These are phyloP conservation scores for Dendryphion nanum DNA, from an alignment of 2,329 filamentous ascomycete species.

Conservation along the genomic window DNA sequence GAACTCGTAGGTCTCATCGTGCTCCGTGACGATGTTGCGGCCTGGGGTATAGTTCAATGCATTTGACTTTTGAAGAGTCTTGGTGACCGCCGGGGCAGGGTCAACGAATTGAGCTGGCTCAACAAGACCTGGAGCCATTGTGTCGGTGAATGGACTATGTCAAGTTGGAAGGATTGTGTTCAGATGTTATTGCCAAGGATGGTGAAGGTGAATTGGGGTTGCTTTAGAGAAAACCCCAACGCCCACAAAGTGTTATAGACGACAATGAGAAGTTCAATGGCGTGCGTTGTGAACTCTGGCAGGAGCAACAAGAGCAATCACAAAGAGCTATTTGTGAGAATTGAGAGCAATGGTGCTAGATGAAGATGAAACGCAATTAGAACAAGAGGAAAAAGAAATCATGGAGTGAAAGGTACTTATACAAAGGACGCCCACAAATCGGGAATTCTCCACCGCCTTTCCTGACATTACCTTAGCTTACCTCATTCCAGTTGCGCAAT, in stretches of 20 bases:
- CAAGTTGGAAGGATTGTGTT: not conserved
- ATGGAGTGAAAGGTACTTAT: too few relatives aligned
- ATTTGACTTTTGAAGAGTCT: slow-evolving; percentile 18
- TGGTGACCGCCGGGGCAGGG: slow-evolving; percentile 7
- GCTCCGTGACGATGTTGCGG: slow-evolving; percentile 43
- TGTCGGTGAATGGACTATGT: not conserved
- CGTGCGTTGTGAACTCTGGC: too few relatives aligned
- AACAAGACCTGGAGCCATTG: slow-evolving; percentile 35
- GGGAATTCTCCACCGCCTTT: too few relatives aligned
- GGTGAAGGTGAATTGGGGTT: not conserved
- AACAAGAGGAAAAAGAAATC: too few relatives aligned
- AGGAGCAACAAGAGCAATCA: too few relatives aligned
- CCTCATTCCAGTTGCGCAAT: slow-evolving; percentile 39
- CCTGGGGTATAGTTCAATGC: slow-evolving; percentile 49
- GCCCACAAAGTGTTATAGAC: not conserved
- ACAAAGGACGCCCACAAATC: too few relatives aligned
- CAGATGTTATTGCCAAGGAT: not conserved
- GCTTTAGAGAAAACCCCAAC: not conserved
- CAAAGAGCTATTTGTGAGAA: too few relatives aligned
- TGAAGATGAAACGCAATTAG: too few relatives aligned
- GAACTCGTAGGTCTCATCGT: slow-evolving; percentile 50
- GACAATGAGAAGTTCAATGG: not conserved
- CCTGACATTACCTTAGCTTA: too few relatives aligned
- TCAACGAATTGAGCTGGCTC: slow-evolving; percentile 21
- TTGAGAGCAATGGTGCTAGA: too few relatives aligned